phyloP scores from a whole-genome alignment of 2,329 filamentous ascomycete species.

The Aureobasidium sp. region DNA sequence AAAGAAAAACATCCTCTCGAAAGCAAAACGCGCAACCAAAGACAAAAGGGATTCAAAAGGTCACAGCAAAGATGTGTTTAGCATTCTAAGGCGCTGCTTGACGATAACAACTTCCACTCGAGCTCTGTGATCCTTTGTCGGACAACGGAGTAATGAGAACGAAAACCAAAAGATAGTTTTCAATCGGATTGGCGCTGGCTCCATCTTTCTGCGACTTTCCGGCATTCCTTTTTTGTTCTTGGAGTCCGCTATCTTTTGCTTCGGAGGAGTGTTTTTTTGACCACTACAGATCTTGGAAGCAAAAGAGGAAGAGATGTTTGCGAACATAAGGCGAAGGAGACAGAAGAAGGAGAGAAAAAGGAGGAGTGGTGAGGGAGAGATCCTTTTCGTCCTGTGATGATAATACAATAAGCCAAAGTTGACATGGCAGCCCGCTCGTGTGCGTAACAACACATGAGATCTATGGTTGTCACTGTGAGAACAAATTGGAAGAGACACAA shows the following conservation, averaged over 20 bases:
- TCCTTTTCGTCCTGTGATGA: constrained; percentile 15
- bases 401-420: constrained; percentile 16
- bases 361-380: not conserved
- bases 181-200: constrained; percentile 28
- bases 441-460: not conserved
- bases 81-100: constrained; percentile 4
- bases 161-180: constrained; percentile 26
- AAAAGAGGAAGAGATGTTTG: not conserved
- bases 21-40: not conserved
- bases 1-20: not conserved
- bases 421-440: constrained; percentile 12
- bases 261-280: not conserved
- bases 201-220: constrained; percentile 16
- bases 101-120: not conserved
- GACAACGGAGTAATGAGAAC: not conserved
- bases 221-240: not conserved
- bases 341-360: not conserved
- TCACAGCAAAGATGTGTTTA: not conserved
- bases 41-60: not conserved
- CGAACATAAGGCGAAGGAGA: not conserved
- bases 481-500: constrained; percentile 15
- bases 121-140: not conserved
- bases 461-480: constrained; percentile 13
- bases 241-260: not conserved
- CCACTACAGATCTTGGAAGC: not conserved